These are phyloP conservation scores for Botryotinia calthae DNA, from an alignment of 2,329 filamentous ascomycete species.

Conservation along the genomic window DNA sequence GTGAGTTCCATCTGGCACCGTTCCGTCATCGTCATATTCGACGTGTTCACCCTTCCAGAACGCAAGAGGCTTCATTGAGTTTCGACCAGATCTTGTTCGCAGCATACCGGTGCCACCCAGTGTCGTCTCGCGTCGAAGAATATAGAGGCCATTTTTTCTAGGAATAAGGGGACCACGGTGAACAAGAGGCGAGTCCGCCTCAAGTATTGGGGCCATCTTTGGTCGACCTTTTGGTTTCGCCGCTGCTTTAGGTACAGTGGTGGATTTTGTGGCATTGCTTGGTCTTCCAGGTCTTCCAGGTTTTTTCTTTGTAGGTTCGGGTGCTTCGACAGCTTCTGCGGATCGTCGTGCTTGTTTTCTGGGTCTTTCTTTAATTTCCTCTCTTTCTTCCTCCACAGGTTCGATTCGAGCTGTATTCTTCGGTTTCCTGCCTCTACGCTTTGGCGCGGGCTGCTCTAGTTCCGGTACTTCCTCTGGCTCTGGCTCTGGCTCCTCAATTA, in stretches of 20 bases:
- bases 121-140: constrained; percentile 50
- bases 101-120: constrained; percentile 36
- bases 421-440: constrained; percentile 17
- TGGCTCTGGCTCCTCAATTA: constrained; percentile 12
- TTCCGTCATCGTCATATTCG: constrained; percentile 60
- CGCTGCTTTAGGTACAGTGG: constrained; percentile 26
- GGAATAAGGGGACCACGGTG: constrained; percentile 41
- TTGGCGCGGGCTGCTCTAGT: not conserved
- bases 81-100: constrained; percentile 72
- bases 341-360: constrained; percentile 28
- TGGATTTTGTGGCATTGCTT: constrained; percentile 7
- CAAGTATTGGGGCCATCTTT: constrained; percentile 29
- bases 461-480: constrained; percentile 11
- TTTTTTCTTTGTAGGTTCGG: constrained; percentile 10
- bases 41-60: constrained; percentile 85
- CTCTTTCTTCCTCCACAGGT: constrained; percentile 24
- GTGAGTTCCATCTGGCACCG: constrained; percentile 46
- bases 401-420: constrained; percentile 5
- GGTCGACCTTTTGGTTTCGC: constrained; percentile 25
- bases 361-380: constrained; percentile 21
- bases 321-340: constrained; percentile 19
- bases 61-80: constrained; percentile 73
- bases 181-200: constrained; percentile 34
- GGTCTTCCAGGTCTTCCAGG: constrained; percentile 3
- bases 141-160: constrained; percentile 48